Evolutionary conservation across 768 basidiomycete species (phyloP), one percentile per base, ranked within the genome.

Genomic region (Kwoniella bestiolae): DNA sequence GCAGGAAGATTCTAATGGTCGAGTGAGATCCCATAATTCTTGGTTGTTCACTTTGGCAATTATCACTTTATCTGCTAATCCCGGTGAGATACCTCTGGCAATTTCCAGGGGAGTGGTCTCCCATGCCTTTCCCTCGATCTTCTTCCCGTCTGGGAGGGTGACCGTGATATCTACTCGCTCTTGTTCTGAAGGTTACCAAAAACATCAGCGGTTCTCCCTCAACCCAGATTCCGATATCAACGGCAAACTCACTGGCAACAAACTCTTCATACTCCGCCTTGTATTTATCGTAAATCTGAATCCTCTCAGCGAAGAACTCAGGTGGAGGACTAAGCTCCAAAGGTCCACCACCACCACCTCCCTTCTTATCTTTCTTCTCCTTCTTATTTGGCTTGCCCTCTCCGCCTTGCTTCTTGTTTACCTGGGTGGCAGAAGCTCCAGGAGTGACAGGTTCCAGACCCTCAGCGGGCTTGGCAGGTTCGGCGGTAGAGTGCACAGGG

Each of bases 91-190:
- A 72, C 88, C 88, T 79, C 91, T 90, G 49, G 95, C 94, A 65
- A 99, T 83, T 74, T 90, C 87, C 87, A 97, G 86, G 1, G 96
- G 96, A 61, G 86, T 90, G 21, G 95, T 97, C 84, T 96, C 91
- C 92, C 92, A 99, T 80, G 91, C 90, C 65, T 84, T 92, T 21
- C 87, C 95, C 66, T 90, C 87, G 57, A 91, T 87, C 73, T 89
- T 86, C 6, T 90, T 88, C 16, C 94, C 93, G 84, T 97, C 91
- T 5, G 88, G 90, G 68, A 99, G 81, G 3, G 91, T 93, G 76
- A 99, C 83, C 2, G 83, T 84, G 73, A 98, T 95, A 51, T 90
- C 87, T 69, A 90, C 87, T 41, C 92, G 87, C 6, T 91, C 89
- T 84, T 95, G 91, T 47, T 80, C 81, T 82, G 65, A 14, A n/a